Base-by-base conservation (phyloP, 441 rosid genomes). In the Populus hybrid region DNA sequence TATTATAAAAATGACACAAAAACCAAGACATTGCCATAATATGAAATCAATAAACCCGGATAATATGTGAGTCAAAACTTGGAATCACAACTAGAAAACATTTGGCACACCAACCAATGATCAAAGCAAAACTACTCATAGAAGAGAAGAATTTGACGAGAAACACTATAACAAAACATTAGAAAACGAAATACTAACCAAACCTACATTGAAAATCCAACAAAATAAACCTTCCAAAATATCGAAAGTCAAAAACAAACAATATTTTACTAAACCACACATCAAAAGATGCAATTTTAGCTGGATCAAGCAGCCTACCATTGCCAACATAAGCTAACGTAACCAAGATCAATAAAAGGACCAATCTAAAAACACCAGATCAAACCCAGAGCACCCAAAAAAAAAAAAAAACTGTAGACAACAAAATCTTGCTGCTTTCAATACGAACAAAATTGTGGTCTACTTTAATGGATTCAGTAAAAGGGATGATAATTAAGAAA, bases 291-390 rank as follows among this genome's bases (percentile, higher is more conserved):
- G 65, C 79, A 73, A 70, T 64, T 70, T 19, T 23, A 75, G 50
- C 68, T 69, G 8, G 59, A 50, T 69, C 74, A 73, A 23, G 77
- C 28, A 65, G 70, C 74, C 64, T 46, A 53, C 67, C 59, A 71
- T 40, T 70, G 26, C 73, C 69, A 42, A 28, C 72, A 10, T 65
- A 68, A 75, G 28, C 69, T 19, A 79, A 79, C 35, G 65, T 64
- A 64, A 36, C 65, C 61, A 75, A 75, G 82, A 76, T 79, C 76
- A 80, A 76, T 71, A 75, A 70, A 71, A 72, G 61, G 14, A 66
- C 24, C 53, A 53, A 65, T 66, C 75, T 34, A 69, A 69, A 66
- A 86, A 81, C 79, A 61, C 12, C 82, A 81, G 87, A 89, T 88
- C 86, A 85, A 83, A 19, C 28, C 21, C 70, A 59, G 68, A 69